phyloP scores from a whole-genome alignment of 306 rosid genomes.

The Cajanus cajan region DNA sequence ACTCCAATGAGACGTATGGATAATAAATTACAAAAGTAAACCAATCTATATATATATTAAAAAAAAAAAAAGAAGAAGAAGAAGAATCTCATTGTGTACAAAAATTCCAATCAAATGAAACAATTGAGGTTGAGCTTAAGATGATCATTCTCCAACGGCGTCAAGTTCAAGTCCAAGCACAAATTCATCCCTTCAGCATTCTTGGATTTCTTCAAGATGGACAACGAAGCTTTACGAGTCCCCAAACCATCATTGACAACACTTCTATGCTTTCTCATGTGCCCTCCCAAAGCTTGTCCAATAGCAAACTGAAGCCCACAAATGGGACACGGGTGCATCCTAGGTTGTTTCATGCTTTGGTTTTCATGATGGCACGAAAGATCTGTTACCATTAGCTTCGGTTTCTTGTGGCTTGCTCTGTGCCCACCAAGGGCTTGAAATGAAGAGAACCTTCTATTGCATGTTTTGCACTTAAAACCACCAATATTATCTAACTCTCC shows the following conservation, averaged over 20 bases:
- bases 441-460: constrained; percentile 54
- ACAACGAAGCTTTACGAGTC: neutral
- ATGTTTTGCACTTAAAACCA: constrained; percentile 68
- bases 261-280: constrained; percentile 80
- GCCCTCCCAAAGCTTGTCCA: constrained; percentile 96
- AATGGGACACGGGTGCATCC: constrained; percentile 65
- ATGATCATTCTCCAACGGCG: constrained; percentile 45
- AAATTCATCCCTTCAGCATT: constrained; percentile 23
- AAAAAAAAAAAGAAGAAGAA: neutral
- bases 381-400: constrained; percentile 35
- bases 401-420: constrained; percentile 79
- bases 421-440: constrained; percentile 95
- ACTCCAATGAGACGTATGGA: neutral
- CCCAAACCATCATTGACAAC: neutral
- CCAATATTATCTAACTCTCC: neutral
- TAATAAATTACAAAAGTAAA: neutral
- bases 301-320: constrained; percentile 66
- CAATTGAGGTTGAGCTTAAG: constrained; percentile 32
- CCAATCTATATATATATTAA: neutral
- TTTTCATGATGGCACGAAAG: neutral
- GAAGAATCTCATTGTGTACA: neutral
- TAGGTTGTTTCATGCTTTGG: constrained; percentile 39
- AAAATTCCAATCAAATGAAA: constrained; percentile 18
- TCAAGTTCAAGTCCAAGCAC: constrained; percentile 56
- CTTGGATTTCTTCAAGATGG: constrained; percentile 45